Evolutionary conservation across 148 eudicot species (phyloP).

Genomic region (Fallopia convolvulus): DNA sequence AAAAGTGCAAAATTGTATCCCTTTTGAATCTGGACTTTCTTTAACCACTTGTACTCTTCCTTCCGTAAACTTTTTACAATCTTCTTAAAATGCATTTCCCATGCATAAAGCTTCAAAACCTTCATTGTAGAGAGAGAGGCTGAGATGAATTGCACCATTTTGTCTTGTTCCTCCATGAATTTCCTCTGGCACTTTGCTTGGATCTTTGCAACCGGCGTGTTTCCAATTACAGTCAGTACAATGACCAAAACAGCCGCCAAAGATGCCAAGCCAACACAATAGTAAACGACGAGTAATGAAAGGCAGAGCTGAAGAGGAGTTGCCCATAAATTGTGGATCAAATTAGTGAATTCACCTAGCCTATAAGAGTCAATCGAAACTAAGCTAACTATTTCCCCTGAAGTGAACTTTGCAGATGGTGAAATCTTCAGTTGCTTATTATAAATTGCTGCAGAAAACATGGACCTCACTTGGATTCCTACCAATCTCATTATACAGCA

Average conservation of each 20-base stretch:
- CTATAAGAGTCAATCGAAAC: constrained; percentile 46
- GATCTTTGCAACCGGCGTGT: constrained; percentile 41
- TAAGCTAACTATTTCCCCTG: constrained; percentile 53
- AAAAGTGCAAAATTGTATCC: constrained; percentile 29
- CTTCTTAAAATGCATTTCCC: constrained; percentile 46
- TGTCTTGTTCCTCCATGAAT: constrained; percentile 47
- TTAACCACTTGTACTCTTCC: constrained; percentile 29
- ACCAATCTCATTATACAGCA: constrained; percentile 35
- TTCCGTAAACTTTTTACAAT: constrained; percentile 27
- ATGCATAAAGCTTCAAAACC: constrained; percentile 52
- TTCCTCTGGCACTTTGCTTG: constrained; percentile 37
- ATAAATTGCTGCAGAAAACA: constrained; percentile 45
- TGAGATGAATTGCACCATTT: constrained; percentile 33
- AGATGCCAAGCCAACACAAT: constrained; percentile 31
- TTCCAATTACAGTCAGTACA: constrained; percentile 25
- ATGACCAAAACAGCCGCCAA: constrained; percentile 31
- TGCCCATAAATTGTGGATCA: constrained; percentile 59
- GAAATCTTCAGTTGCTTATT: constrained; percentile 45
- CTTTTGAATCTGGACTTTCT: constrained; percentile 23
- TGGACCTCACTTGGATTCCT: constrained; percentile 46
- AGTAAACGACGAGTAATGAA: constrained; percentile 25
- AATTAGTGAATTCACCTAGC: constrained; percentile 48
- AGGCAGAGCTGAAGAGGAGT: constrained; percentile 39
- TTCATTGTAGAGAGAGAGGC: constrained; percentile 49
- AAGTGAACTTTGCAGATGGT: constrained; percentile 28